A percentile compares a stretch with the other conserved stretches of the same genome.
phyloP scores from a whole-genome alignment of 2,329 filamentous ascomycete genomes.

The Thielaviopsis musarum region DNA sequence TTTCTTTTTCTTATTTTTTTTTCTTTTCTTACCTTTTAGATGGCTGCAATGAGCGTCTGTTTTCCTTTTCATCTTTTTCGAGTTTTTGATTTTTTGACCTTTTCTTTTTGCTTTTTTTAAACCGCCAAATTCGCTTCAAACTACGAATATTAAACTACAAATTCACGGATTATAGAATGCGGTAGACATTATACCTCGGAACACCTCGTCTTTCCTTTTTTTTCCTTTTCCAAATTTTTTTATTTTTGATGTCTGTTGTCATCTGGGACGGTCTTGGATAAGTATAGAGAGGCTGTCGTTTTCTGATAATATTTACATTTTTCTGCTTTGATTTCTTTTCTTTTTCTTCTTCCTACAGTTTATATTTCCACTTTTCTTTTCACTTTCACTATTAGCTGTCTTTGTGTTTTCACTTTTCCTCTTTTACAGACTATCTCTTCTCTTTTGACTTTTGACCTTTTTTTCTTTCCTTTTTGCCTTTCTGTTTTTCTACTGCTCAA shows the following conservation, averaged over 20 bases:
- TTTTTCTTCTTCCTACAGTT: slow-evolving; percentile 5
- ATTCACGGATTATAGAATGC: neutral
- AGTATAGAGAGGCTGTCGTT: slow-evolving; percentile 2
- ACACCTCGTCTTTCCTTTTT: neutral
- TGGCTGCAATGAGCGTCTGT: slow-evolving; percentile 2
- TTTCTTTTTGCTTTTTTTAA: slow-evolving; percentile 6
- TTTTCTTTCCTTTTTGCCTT: neutral
- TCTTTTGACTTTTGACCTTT: neutral
- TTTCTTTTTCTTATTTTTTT: slow-evolving; percentile 5
- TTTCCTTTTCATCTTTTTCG: slow-evolving; percentile 15
- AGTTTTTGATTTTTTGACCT: slow-evolving; percentile 9
- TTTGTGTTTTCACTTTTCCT: slow-evolving; percentile 5
- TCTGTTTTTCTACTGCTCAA: neutral
- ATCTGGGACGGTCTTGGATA: slow-evolving; percentile 2
- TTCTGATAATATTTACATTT: neutral
- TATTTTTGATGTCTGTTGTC: slow-evolving; percentile 12
- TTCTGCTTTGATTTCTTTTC: slow-evolving; percentile 1
- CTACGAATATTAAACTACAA: neutral
- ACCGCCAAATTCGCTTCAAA: slow-evolving; percentile 1
- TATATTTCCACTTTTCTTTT: slow-evolving; percentile 4
- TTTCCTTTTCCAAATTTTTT: slow-evolving; percentile 4
- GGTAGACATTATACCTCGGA: neutral
- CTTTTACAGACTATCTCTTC: neutral
- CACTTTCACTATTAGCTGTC: neutral
- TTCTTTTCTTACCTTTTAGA: slow-evolving; percentile 14